A percentile compares a stretch with the other conserved stretches of the same genome.
Evolutionary conservation across 805 yeast genomes (phyloP).

Genomic region (Ogataea glucozyma): DNA sequence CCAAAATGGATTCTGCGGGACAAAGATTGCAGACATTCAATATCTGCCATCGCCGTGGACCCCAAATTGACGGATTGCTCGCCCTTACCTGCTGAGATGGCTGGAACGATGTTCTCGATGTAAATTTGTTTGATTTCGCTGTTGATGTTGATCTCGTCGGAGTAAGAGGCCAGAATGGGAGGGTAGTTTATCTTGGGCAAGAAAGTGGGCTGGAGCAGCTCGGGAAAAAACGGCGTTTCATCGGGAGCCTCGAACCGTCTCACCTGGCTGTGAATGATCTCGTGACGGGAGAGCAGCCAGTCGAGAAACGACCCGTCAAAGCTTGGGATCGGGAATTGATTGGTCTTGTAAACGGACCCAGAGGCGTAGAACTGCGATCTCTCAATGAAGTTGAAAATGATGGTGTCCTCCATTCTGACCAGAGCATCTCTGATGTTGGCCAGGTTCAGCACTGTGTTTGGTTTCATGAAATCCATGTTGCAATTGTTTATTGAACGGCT

Average conservation of each 20-base stretch:
- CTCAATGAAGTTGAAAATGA: constrained; percentile 88
- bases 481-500: too few relatives aligned
- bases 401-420: constrained; percentile 94
- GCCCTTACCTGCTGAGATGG: constrained; percentile 61
- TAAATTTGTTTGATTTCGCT: constrained; percentile 65
- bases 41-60: constrained; percentile 80
- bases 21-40: constrained; percentile 82
- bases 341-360: constrained; percentile 67
- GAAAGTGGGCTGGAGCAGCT: constrained; percentile 59
- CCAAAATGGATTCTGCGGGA: constrained; percentile 96
- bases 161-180: constrained; percentile 68
- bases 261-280: constrained; percentile 72
- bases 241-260: constrained; percentile 94
- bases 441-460: constrained; percentile 78
- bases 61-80: constrained; percentile 88
- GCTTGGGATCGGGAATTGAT: constrained; percentile 59
- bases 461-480: constrained; percentile 79
- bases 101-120: constrained; percentile 72
- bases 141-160: constrained; percentile 76
- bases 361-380: constrained; percentile 83
- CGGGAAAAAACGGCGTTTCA: constrained; percentile 86
- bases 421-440: constrained; percentile 81
- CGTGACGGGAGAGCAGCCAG: constrained; percentile 78
- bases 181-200: constrained; percentile 83
- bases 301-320: constrained; percentile 81